phyloP scores from a whole-genome alignment of 768 basidiomycete genomes.

The Naganishia onofrii region DNA sequence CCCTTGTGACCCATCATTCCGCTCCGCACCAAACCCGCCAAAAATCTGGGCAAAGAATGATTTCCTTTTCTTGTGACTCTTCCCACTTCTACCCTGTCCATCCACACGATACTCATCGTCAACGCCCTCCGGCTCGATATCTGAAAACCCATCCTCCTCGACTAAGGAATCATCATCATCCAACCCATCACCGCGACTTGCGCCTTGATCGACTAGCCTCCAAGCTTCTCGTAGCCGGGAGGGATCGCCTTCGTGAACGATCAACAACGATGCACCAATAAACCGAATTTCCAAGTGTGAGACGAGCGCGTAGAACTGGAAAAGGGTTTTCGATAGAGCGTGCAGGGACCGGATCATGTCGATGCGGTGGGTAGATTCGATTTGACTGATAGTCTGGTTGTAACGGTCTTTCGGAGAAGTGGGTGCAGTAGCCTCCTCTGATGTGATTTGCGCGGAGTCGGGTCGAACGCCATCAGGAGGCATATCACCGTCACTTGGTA shows the following conservation, averaged over 20 bases:
- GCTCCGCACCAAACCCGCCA: conserved; percentile 24
- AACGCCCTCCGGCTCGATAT: conserved; percentile 4
- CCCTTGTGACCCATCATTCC: conserved; percentile 24
- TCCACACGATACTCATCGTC: conserved; percentile 1
- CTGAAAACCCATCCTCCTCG: conserved; percentile 19
- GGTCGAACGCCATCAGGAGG: background rate
- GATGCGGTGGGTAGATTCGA: conserved; percentile 34
- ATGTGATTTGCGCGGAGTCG: background rate
- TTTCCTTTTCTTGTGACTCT: background rate
- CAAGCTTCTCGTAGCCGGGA: conserved; percentile 51
- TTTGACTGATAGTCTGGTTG: background rate
- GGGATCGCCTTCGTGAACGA: conserved; percentile 72
- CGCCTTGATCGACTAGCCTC: conserved; percentile 35
- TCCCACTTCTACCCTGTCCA: background rate
- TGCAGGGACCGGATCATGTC: conserved; percentile 26
- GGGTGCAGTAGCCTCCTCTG: too few relatives aligned
- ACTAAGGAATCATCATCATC: conserved; percentile 34
- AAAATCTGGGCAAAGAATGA: conserved; percentile 15
- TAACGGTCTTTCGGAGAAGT: background rate
- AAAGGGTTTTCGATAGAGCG: conserved; percentile 29
- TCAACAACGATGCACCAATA: conserved; percentile 74
- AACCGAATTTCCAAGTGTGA: conserved; percentile 73
- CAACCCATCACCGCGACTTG: conserved; percentile 28
- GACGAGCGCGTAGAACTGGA: conserved; percentile 42
- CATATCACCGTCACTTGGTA: too few relatives aligned